These are phyloP conservation scores for Aegilops sharonensis DNA, from an alignment of 176 grass and related monocot genomes.

Conservation along the genomic window DNA sequence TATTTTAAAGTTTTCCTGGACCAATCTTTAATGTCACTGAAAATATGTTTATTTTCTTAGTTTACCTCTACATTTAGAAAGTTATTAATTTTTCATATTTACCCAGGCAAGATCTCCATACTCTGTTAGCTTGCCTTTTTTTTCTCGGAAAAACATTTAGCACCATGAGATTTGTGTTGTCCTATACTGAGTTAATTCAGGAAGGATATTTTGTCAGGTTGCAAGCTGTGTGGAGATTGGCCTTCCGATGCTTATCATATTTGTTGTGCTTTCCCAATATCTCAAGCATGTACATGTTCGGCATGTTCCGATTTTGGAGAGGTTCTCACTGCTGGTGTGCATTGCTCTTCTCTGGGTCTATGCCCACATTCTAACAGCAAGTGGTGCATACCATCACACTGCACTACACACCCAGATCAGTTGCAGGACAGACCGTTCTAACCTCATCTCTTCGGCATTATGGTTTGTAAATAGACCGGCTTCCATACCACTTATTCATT, in stretches of 20 bases:
- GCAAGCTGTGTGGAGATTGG: conserved; percentile 95
- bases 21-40: not conserved
- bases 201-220: conserved; percentile 45
- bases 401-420: conserved; percentile 72
- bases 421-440: conserved; percentile 72
- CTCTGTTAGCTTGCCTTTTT: not conserved
- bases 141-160: conserved; percentile 2
- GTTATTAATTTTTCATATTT: not conserved
- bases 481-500: not conserved
- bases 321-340: conserved; percentile 76
- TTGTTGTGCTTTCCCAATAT: conserved; percentile 80
- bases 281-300: conserved; percentile 68
- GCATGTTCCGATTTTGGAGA: conserved; percentile 73
- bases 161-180: not conserved
- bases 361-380: conserved; percentile 84
- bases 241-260: conserved; percentile 85
- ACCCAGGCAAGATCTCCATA: not conserved
- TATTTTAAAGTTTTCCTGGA: not conserved
- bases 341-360: conserved; percentile 79
- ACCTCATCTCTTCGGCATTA: conserved; percentile 84
- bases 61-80: not conserved
- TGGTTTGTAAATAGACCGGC: conserved; percentile 46
- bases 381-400: conserved; percentile 75
- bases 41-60: not conserved
- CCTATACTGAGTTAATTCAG: conserved; percentile 24